Conservation (phyloP, 176 grass and related monocot species). For the Puya raimondii region DNA sequence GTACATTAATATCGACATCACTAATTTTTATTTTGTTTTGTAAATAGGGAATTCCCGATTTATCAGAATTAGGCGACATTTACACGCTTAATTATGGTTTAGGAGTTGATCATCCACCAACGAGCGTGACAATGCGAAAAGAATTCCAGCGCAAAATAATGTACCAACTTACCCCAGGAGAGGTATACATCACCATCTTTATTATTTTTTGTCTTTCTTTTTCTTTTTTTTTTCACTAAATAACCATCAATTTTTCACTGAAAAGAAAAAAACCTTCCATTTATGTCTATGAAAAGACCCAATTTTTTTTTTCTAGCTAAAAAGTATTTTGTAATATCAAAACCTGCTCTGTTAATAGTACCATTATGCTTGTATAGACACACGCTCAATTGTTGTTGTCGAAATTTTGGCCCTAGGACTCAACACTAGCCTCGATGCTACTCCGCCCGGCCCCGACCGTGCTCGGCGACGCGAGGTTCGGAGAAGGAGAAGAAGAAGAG, state of each 20-base stretch:
- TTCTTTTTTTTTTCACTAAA: no score
- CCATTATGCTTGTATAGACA: no score
- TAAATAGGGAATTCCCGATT: conserved; percentile 35
- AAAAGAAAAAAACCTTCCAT: no score
- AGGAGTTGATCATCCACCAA: conserved; percentile 24
- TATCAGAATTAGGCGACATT: conserved; percentile 29
- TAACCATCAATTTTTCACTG: no score
- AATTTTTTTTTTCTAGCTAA: no score
- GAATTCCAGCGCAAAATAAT: conserved; percentile 29
- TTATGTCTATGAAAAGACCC: no score
- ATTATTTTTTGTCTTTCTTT: no score
- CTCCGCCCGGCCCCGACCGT: conserved; percentile 31
- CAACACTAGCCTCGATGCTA: conserved; percentile 30
- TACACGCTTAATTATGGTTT: conserved; percentile 21
- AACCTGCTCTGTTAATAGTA: not conserved
- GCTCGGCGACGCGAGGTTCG: conserved; percentile 13
- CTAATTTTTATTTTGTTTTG: not conserved
- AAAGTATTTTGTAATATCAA: no score
- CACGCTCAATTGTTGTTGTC: not conserved
- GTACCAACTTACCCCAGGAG: conserved; percentile 23
- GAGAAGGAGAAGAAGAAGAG: no score
- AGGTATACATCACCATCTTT: conserved; percentile 12
- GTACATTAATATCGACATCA: not conserved
- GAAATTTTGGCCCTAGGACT: conserved; percentile 22
- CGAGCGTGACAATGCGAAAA: conserved; percentile 10